Evolutionary conservation across 2,329 filamentous ascomycete species (phyloP).

Genomic region (Venturia asperata): DNA sequence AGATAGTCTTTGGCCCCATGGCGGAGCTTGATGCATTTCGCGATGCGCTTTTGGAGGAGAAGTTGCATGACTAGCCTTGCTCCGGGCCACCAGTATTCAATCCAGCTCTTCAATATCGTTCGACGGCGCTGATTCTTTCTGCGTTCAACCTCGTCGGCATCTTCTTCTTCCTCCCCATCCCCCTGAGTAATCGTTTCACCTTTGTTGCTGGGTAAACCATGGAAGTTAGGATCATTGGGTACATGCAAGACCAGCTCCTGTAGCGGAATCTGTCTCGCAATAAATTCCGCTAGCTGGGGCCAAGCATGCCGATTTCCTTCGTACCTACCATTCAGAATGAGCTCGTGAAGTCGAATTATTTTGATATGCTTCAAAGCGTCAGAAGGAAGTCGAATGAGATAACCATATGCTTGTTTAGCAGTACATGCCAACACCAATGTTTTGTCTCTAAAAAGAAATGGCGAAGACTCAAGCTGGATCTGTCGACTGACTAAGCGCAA

Average conservation of each 20-base stretch:
- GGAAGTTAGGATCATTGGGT: background rate
- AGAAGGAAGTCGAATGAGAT: background rate
- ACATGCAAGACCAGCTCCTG: background rate
- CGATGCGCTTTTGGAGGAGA: background rate
- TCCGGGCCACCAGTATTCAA: constrained; percentile 5
- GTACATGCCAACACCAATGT: background rate
- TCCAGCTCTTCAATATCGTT: background rate
- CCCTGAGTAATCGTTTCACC: background rate
- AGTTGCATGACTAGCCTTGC: background rate
- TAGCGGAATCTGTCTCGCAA: background rate
- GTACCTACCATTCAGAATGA: background rate
- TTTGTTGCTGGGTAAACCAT: background rate
- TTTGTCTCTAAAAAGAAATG: constrained; percentile 9
- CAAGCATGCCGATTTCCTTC: background rate
- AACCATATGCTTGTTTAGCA: constrained; percentile 5
- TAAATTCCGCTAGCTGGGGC: background rate
- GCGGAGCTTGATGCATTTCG: background rate
- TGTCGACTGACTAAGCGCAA: constrained; percentile 5
- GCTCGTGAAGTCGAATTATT: constrained; percentile 5
- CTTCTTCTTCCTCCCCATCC: background rate
- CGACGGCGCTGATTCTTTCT: background rate
- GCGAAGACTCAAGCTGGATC: constrained; percentile 1
- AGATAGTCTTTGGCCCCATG: background rate
- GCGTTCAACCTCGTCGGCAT: background rate
- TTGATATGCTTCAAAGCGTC: constrained; percentile 1